phyloP scores from a whole-genome alignment of 208 protist species.

The Phytomonas sp. region DNA sequence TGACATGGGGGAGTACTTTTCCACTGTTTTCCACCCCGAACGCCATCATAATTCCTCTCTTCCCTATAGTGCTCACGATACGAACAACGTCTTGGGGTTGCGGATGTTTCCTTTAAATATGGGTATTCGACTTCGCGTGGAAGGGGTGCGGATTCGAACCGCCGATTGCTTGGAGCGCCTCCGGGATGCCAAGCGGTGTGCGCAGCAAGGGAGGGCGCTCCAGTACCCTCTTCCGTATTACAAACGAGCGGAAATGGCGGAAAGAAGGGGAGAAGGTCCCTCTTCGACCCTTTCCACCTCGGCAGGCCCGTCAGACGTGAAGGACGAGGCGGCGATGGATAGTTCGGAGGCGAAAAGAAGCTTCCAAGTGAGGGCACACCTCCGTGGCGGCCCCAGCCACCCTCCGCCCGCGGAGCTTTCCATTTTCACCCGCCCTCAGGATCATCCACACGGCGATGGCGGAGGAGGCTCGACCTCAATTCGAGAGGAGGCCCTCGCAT shows the following conservation, averaged over 20 bases:
- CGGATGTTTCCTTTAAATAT: constrained; percentile 68
- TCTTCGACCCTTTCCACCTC: background rate
- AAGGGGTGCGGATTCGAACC: constrained; percentile 44
- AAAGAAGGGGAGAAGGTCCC: background rate
- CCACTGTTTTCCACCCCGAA: constrained; percentile 30
- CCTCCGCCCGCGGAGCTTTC: constrained; percentile 46
- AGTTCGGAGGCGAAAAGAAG: background rate
- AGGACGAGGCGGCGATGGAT: too few species aligned
- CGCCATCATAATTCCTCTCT: constrained; percentile 58
- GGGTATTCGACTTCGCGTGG: constrained; percentile 26
- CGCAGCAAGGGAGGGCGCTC: constrained; percentile 19
- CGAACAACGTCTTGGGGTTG: constrained; percentile 57
- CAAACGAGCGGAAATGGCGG: constrained; percentile 6
- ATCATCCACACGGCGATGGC: constrained; percentile 3
- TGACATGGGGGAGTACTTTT: constrained; percentile 30
- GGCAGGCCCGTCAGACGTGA: background rate
- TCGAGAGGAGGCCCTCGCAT: background rate
- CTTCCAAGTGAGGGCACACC: constrained; percentile 16
- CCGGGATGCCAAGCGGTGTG: constrained; percentile 38
- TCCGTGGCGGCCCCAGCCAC: constrained; percentile 45
- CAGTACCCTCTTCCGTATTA: constrained; percentile 42
- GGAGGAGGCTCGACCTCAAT: background rate
- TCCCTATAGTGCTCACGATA: constrained; percentile 29
- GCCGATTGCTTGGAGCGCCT: constrained; percentile 55
- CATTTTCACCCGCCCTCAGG: constrained; percentile 58